phyloP scores from a whole-genome alignment of 176 grass and related monocot species.

The Hsuehochloa calcarea region DNA sequence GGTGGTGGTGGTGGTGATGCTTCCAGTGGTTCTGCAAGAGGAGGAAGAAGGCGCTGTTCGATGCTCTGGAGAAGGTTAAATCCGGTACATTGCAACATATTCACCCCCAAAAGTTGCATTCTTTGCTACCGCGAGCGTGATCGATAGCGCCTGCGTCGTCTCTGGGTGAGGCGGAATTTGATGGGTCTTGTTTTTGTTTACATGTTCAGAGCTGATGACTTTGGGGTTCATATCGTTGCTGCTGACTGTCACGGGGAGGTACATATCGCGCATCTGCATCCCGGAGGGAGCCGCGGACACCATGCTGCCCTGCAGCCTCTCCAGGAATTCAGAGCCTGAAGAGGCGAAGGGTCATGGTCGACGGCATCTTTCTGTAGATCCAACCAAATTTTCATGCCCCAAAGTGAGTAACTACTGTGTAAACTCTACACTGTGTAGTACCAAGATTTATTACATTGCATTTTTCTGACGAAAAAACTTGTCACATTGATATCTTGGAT shows the following conservation, averaged over 20 bases:
- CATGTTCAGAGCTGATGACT: constrained; percentile 87
- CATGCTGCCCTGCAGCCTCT: constrained; percentile 71
- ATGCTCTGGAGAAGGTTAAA: constrained; percentile 91
- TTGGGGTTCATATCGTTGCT: constrained; percentile 93
- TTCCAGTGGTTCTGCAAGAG: constrained; percentile 65
- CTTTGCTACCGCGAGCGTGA: neutral
- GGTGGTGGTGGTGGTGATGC: neutral
- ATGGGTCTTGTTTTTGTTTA: neutral
- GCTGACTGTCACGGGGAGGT: constrained; percentile 59
- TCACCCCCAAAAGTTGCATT: neutral
- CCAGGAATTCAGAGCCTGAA: neutral
- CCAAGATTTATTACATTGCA: neutral
- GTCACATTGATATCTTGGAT: neutral
- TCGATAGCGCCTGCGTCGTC: neutral
- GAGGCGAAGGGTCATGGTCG: constrained; percentile 4
- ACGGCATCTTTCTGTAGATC: constrained; percentile 48
- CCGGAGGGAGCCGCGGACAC: constrained; percentile 55
- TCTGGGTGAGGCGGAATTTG: neutral
- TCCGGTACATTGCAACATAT: constrained; percentile 36
- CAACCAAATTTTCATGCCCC: constrained; percentile 27
- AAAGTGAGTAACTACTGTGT: constrained; percentile 42
- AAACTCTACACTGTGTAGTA: neutral
- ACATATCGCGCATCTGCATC: constrained; percentile 74
- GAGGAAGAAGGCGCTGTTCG: constrained; percentile 57
- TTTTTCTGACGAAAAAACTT: neutral